phyloP scores from a whole-genome alignment of 768 basidiomycete species.

The Mycena kentingensis region DNA sequence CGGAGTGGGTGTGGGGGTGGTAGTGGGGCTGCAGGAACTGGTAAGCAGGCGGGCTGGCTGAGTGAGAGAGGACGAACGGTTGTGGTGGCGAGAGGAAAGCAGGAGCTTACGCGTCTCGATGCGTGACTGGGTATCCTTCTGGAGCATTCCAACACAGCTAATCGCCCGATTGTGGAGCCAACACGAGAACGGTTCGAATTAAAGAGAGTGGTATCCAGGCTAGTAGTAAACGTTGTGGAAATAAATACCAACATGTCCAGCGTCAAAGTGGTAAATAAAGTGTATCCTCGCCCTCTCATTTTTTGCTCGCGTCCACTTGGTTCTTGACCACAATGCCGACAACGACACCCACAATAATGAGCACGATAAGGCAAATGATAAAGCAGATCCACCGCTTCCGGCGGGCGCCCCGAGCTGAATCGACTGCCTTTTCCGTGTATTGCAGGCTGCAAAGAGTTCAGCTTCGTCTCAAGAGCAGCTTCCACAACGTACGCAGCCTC shows the following conservation, averaged over 20 bases:
- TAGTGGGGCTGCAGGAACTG: no score
- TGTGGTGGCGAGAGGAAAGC: background rate
- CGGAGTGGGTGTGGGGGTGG: no score
- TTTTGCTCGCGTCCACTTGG: conserved; percentile 40
- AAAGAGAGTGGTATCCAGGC: conserved; percentile 6
- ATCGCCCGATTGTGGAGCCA: background rate
- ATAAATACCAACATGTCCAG: conserved; percentile 15
- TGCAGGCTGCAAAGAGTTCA: conserved; percentile 51
- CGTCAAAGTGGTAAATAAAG: conserved; percentile 10
- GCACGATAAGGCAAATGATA: conserved; percentile 64
- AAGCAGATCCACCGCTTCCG: conserved; percentile 99
- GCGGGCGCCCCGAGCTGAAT: conserved; percentile 83
- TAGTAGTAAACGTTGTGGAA: conserved; percentile 2
- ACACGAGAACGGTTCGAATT: background rate
- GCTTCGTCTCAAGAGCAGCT: background rate
- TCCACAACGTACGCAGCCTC: conserved; percentile 69
- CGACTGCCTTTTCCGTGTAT: conserved; percentile 86
- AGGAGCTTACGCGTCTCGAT: conserved; percentile 1
- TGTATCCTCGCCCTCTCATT: conserved; percentile 1
- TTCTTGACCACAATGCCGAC: conserved; percentile 57
- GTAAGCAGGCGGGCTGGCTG: no score
- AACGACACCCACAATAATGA: conserved; percentile 67
- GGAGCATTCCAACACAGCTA: background rate
- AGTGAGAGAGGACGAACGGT: no score
- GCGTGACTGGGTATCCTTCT: background rate